Evolutionary conservation across 257 asterid genomes (phyloP).

Genomic region (Striga asiatica): DNA sequence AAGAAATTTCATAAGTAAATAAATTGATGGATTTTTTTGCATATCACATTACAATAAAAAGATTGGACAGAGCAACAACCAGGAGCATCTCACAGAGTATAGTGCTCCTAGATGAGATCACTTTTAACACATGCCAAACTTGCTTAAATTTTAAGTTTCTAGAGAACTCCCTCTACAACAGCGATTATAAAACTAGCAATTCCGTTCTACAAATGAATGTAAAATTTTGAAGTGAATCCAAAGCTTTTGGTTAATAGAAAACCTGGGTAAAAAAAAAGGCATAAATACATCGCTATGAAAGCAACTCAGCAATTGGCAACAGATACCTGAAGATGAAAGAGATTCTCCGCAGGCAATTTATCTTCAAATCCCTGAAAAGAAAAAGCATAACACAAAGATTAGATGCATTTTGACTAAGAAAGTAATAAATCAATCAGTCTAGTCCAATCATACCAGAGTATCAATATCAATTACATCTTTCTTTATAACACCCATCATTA

Average conservation of each 20-base stretch:
- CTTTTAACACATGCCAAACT: background rate
- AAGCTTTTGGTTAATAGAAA: slow-evolving; percentile 4
- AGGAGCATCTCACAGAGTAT: background rate
- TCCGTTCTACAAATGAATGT: slow-evolving; percentile 4
- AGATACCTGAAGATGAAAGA: slow-evolving; percentile 88
- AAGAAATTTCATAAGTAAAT: background rate
- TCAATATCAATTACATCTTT: slow-evolving; percentile 87
- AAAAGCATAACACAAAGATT: slow-evolving; percentile 21
- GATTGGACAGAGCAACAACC: slow-evolving; percentile 3
- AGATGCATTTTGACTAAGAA: slow-evolving; percentile 7
- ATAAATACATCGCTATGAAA: background rate
- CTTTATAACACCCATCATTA: slow-evolving; percentile 91
- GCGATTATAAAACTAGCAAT: background rate
- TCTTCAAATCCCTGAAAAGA: slow-evolving; percentile 77
- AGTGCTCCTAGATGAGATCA: slow-evolving; percentile 2
- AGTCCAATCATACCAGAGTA: slow-evolving; percentile 45
- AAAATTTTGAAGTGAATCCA: background rate
- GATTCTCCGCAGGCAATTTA: slow-evolving; percentile 79
- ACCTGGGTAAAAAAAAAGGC: slow-evolving; percentile 1
- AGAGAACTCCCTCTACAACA: slow-evolving; percentile 1
- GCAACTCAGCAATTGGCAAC: slow-evolving; percentile 8
- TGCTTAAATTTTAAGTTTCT: background rate
- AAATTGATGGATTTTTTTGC: slow-evolving; percentile 5
- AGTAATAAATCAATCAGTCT: slow-evolving; percentile 10
- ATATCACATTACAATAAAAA: slow-evolving; percentile 1